Evolutionary conservation across 2,329 filamentous ascomycete genomes (phyloP), one percentile per base, ranked within the genome.

Genomic region (Colletotrichum tropicale): DNA sequence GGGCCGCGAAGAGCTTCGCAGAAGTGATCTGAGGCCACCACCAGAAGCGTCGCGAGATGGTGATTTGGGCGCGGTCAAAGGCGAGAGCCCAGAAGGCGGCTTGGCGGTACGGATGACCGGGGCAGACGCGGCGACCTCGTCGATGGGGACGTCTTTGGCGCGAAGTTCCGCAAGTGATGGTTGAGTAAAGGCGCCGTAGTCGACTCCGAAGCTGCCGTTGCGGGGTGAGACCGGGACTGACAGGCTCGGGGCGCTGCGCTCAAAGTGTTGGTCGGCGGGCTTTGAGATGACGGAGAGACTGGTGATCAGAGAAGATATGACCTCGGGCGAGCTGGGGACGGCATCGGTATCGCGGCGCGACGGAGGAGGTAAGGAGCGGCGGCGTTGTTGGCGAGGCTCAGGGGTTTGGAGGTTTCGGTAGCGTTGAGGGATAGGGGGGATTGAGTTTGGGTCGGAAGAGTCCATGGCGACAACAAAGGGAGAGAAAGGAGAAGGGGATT

Each of bases 81-180:
- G 86, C 30, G 94, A 96, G 80, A 93, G 91, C 70, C 94, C 94
- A 66, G 94, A 95, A 1, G 94, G 94, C 9, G 93, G 94, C 83
- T 96, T 96, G 36, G 95, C 91, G 36, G 96, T 98, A 78, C 94
- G 93, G 79, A 98, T 91, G 70, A 96, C 91, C 21, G 96, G 95
- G 15, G 95, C 86, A 64, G 87, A 86, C 26, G 92, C 91, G 34
- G 92, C 89, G 60, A 93, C 85, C 70, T 93, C 90, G 84, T 93
- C 89, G 78, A 93, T 84, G 13, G 89, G 87, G 8, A 87, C 79
- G 74, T 85, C 82, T 43, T 89, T 87, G 65, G 90, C 87, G 60
- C 86, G 81, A 15, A 88, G 81, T 21, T 91, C 87, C 68, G 88
- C 88, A 36, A 88, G 85, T 21, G 87, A 85, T 6, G 89, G 86